Conservation (phyloP, 2,329 filamentous ascomycete species). For the Botrytis hyacinthi region DNA sequence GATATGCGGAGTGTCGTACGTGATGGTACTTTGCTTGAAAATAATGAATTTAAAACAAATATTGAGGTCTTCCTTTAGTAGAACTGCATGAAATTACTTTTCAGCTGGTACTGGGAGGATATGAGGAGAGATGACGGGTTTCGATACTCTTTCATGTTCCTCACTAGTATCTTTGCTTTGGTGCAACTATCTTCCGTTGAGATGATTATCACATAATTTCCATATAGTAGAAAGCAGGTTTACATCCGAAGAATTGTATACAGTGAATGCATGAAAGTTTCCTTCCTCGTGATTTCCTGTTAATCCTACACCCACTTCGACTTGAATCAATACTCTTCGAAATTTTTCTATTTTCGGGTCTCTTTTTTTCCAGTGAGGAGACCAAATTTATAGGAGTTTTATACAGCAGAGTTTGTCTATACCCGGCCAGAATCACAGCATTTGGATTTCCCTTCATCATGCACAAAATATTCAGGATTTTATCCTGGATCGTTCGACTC, state of each 20-base stretch:
- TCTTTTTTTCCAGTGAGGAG: background rate
- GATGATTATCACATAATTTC: no score
- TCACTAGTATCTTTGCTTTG: no score
- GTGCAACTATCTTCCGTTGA: no score
- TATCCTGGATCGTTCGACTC: background rate
- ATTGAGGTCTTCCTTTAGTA: no score
- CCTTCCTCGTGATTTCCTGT: no score
- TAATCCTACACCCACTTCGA: no score
- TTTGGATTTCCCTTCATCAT: background rate
- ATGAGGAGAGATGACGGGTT: background rate
- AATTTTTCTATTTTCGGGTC: no score
- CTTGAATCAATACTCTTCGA: no score
- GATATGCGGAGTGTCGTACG: no score
- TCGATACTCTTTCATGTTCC: background rate
- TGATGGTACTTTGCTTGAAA: no score
- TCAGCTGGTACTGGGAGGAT: background rate
- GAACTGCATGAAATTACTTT: background rate
- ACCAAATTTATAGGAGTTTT: rapidly evolving
- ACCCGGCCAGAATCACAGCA: rapidly evolving
- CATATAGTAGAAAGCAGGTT: rapidly evolving
- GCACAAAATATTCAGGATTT: background rate
- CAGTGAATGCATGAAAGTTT: background rate
- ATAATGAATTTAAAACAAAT: background rate
- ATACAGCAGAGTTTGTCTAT: background rate
- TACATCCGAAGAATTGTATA: background rate